Base-by-base conservation (phyloP, 805 yeast species). In the Candida piceae region DNA sequence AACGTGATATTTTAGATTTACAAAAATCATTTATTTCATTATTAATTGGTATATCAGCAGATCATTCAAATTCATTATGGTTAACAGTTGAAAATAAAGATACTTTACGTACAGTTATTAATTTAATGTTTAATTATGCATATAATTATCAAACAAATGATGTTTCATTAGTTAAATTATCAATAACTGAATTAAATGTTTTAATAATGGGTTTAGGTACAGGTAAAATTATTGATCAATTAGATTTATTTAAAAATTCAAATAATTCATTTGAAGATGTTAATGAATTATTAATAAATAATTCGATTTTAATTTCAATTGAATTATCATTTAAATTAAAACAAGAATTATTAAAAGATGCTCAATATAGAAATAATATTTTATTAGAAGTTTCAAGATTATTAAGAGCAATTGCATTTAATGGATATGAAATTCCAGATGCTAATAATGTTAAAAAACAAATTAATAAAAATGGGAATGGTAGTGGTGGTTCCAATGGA, bases 261-360 rank as follows among this genome's bases (percentile, higher is more conserved):
- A 72, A 74, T 17, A 67, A 70, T 27, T 58, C 50, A 7, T 58
- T 69, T 34, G 89, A 82, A 13, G 85, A 93, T 6, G 74, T 85
- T 33, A 81, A 83, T 38, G 78, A 75, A 29, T 75, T 76, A 51
- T 70, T 89, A 40, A 75, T 85, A 59, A 76, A 79, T 34, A 80
- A 79, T 46, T 68, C 78, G 19, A 72, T 88, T 4, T 72, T 80
- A 34, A 63, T 85, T 37, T 69, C 80, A 24, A 84, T 87, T 64
- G 89, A 86, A 57, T 65, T 87, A 32, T 86, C 95, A n/a, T 80
- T 85, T 56, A 79, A 82, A 48, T 73, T 79, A 24, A 72, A 72
- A 22, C 72, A 69, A 25, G 79, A 81, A 49, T 76, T 81, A 52
- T 64, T 79, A 33, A 76, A 77, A 45, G 96, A 88, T 57, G 95